Evolutionary conservation across 2,329 filamentous ascomycete species (phyloP), one percentile per base, ranked within the genome.

Genomic region (Cryphonectria naterciae): DNA sequence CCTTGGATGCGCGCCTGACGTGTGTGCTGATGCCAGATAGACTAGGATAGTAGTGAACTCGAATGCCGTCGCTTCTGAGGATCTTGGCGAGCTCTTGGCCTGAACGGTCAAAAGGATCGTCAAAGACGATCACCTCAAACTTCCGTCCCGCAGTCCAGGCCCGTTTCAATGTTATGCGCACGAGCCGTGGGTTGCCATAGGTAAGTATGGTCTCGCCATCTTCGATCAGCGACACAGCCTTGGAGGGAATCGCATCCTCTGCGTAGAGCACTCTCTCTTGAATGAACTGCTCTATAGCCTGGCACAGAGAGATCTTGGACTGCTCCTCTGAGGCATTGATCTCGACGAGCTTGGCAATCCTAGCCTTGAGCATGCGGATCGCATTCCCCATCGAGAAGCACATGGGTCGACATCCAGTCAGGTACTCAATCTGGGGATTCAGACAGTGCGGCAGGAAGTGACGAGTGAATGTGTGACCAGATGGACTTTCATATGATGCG

Each of bases 321-420:
- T 93, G 90, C 28, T 89, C 83, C 79, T 99, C 95, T 41, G 93
- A 90, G 1, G 92, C 88, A 75, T 95, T 92, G 56, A 95, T 94
- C 77, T 98, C 94, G 8, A 64, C 60, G 71, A 98, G 91, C 76
- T 94, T 94, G 77, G 93, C 92, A 78, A 99, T 95, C 77, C 94
- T 90, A 64, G 97, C 89, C 84, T 99, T 99, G 65, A 99, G 87
- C 86, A 94, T 95, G 68, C 96, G 90, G 78, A 99, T 97, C 49
- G 94, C 94, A 80, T 98, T 99, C 72, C 96, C 96, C 91, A 98
- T 97, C 73, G 93, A 94, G 81, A 97, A 96, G 75, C 93, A 97
- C 82, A 99, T 93, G 46, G 96, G 95, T n/a, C 96, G 91, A 78
- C 95, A 98, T 75, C 94, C 94, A 72, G 93, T 93, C 72, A 99